A percentile compares a stretch with the other conserved stretches of the same genome.
Evolutionary conservation across 768 basidiomycete species (phyloP).

Genomic region (Pulveroboletus sp.): DNA sequence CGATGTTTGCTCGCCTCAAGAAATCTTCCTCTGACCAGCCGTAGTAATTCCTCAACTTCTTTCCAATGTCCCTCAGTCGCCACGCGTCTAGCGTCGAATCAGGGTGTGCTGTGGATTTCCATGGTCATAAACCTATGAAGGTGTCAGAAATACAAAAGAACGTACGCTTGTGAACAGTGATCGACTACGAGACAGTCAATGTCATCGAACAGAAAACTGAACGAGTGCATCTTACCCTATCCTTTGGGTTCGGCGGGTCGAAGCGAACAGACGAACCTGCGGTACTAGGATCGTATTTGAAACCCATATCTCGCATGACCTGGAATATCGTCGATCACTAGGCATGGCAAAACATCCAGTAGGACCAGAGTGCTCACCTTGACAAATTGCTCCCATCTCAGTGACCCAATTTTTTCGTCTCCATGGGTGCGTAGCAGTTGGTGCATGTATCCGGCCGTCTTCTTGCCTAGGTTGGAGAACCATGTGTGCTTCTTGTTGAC

Average conservation of each 20-base stretch:
- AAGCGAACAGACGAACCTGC: slow-evolving; percentile 83
- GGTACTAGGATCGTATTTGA: slow-evolving; percentile 65
- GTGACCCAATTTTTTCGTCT: slow-evolving; percentile 53
- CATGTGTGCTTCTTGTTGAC: slow-evolving; percentile 44
- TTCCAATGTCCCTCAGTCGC: slow-evolving; percentile 50
- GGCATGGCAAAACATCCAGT: neutral
- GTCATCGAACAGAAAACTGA: slow-evolving; percentile 3
- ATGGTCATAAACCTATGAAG: neutral
- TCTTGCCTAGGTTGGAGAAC: slow-evolving; percentile 58
- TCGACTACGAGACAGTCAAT: slow-evolving; percentile 41
- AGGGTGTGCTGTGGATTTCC: slow-evolving; percentile 56
- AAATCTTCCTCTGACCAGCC: slow-evolving; percentile 58
- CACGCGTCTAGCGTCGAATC: slow-evolving; percentile 57
- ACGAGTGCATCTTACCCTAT: slow-evolving; percentile 35
- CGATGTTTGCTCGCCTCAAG: slow-evolving; percentile 13
- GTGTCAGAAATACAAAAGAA: slow-evolving; percentile 1
- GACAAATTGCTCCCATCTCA: slow-evolving; percentile 80
- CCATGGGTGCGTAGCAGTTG: slow-evolving; percentile 56
- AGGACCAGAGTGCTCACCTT: slow-evolving; percentile 46
- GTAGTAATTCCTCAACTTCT: slow-evolving; percentile 57
- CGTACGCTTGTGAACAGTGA: slow-evolving; percentile 74
- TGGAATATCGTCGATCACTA: slow-evolving; percentile 24
- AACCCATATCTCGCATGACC: slow-evolving; percentile 80
- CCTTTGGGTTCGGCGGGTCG: slow-evolving; percentile 58
- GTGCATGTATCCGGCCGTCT: slow-evolving; percentile 55